Percentiles rank a stretch among this genome's conserved stretches.
phyloP scores from a whole-genome alignment of 805 yeast species.

The Kurtzmaniella cleridarum region DNA sequence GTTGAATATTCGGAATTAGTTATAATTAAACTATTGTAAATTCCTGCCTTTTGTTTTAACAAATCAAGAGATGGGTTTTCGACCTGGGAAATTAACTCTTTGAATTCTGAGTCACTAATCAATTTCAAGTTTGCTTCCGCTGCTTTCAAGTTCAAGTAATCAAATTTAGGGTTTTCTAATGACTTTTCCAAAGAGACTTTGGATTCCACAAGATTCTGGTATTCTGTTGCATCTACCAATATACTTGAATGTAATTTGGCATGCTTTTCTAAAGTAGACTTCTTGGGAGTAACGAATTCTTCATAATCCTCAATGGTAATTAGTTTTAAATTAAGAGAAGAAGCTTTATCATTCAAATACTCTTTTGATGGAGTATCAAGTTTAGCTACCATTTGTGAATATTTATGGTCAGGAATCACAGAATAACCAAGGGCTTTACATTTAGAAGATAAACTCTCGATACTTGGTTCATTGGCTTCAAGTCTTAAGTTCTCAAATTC shows the following conservation, averaged over 20 bases:
- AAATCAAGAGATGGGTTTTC: conserved; percentile 8
- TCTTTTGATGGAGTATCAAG: conserved; percentile 15
- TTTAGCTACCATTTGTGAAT: conserved; percentile 5
- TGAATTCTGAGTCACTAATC: too few relatives aligned
- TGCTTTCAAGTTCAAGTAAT: conserved; percentile 1
- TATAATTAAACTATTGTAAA: conserved; percentile 7
- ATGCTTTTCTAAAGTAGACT: not conserved
- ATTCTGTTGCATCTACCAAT: not conserved
- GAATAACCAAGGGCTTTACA: conserved; percentile 4
- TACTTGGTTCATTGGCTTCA: conserved; percentile 11
- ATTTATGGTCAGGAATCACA: conserved; percentile 5
- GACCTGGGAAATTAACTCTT: not conserved
- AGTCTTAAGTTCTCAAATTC: conserved; percentile 1
- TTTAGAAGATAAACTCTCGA: conserved; percentile 7
- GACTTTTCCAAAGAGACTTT: not conserved
- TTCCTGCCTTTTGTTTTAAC: conserved; percentile 22
- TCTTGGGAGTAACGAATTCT: conserved; percentile 1
- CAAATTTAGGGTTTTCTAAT: too few relatives aligned
- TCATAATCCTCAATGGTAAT: conserved; percentile 10
- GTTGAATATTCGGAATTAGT: not conserved
- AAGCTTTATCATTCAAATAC: conserved; percentile 19
- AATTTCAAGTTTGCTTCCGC: conserved; percentile 3
- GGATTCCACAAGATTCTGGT: not conserved
- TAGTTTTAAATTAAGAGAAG: conserved; percentile 9
- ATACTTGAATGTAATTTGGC: not conserved